Conservation (phyloP, 257 asterid genomes). For the Primulina eburnea region DNA sequence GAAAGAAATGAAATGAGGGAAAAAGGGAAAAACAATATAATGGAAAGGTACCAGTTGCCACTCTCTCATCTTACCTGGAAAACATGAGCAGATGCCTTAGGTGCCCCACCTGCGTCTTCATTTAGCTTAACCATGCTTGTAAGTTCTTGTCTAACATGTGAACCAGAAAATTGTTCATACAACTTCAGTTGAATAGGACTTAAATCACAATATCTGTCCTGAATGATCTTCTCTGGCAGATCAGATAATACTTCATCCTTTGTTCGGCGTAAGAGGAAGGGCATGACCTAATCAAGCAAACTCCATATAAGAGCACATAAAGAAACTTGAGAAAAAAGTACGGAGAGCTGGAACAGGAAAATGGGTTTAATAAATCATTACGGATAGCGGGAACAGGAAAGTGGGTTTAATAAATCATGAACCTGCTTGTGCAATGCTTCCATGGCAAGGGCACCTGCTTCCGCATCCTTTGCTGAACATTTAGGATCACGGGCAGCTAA, state of each 20-base stretch:
- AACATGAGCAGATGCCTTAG: conserved; percentile 93
- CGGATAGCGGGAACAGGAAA: conserved; percentile 14
- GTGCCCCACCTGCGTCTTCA: conserved; percentile 68
- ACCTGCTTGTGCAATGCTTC: conserved; percentile 99
- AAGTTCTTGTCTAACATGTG: conserved; percentile 82
- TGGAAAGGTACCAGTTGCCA: background rate
- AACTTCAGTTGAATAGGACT: conserved; percentile 88
- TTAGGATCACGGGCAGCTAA: conserved; percentile 93
- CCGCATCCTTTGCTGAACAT: conserved; percentile 97
- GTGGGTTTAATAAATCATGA: conserved; percentile 13
- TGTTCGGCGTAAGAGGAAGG: conserved; percentile 96
- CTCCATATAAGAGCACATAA: conserved; percentile 8
- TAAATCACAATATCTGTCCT: conserved; percentile 97
- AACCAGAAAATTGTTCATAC: conserved; percentile 92
- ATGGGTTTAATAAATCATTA: conserved; percentile 10
- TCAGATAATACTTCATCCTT: conserved; percentile 96
- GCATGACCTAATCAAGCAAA: conserved; percentile 72
- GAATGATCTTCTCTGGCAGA: conserved; percentile 95
- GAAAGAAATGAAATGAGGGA: conserved; percentile 27
- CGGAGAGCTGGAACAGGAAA: conserved; percentile 14
- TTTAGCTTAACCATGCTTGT: conserved; percentile 74
- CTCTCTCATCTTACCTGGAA: conserved; percentile 66
- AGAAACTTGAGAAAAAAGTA: conserved; percentile 3
- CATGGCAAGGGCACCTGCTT: conserved; percentile 95
- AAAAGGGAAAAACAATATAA: conserved; percentile 2